These are phyloP conservation scores for Aspergillus melleus DNA, from an alignment of 2,329 filamentous ascomycete genomes.

Conservation along the genomic window DNA sequence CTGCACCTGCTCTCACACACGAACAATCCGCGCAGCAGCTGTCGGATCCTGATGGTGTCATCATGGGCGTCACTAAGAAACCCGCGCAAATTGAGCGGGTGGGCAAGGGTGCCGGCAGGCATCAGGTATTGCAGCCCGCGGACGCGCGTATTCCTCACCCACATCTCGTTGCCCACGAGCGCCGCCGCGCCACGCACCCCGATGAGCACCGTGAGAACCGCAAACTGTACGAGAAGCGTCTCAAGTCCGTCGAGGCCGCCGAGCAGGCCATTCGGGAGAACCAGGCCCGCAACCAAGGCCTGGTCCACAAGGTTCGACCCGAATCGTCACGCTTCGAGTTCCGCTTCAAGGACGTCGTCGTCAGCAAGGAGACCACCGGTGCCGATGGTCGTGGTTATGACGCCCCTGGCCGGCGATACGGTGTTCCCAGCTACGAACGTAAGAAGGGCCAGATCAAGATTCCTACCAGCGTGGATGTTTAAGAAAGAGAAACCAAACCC, in stretches of 20 bases:
- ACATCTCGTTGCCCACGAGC: slow-evolving; percentile 54
- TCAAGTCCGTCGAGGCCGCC: slow-evolving; percentile 40
- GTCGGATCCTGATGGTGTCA: slow-evolving; percentile 33
- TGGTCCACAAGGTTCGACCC: slow-evolving; percentile 44
- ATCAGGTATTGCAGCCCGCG: slow-evolving; percentile 58
- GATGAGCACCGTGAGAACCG: slow-evolving; percentile 33
- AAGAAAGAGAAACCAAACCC: slow-evolving; percentile 2
- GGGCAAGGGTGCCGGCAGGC: slow-evolving; percentile 43
- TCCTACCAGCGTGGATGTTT: slow-evolving; percentile 58
- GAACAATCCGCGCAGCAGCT: slow-evolving; percentile 22
- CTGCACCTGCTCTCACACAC: slow-evolving; percentile 40
- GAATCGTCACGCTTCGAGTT: slow-evolving; percentile 59
- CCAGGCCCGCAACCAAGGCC: slow-evolving; percentile 45
- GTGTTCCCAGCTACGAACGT: slow-evolving; percentile 61
- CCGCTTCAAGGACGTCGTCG: slow-evolving; percentile 55
- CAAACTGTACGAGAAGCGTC: slow-evolving; percentile 46
- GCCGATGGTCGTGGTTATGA: slow-evolving; percentile 53
- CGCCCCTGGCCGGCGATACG: slow-evolving; percentile 62
- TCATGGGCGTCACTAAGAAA: slow-evolving; percentile 30
- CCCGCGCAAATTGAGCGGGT: slow-evolving; percentile 41
- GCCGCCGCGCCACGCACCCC: slow-evolving; percentile 42
- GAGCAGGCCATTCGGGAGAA: slow-evolving; percentile 41
- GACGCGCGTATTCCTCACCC: slow-evolving; percentile 66
- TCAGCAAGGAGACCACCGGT: slow-evolving; percentile 57
- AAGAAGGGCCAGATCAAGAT: slow-evolving; percentile 66